Percentiles rank a stretch among this genome's conserved stretches.
Evolutionary conservation across 192 early-diverging fungal species (phyloP).

Genomic region (Entomortierella parvispora): DNA sequence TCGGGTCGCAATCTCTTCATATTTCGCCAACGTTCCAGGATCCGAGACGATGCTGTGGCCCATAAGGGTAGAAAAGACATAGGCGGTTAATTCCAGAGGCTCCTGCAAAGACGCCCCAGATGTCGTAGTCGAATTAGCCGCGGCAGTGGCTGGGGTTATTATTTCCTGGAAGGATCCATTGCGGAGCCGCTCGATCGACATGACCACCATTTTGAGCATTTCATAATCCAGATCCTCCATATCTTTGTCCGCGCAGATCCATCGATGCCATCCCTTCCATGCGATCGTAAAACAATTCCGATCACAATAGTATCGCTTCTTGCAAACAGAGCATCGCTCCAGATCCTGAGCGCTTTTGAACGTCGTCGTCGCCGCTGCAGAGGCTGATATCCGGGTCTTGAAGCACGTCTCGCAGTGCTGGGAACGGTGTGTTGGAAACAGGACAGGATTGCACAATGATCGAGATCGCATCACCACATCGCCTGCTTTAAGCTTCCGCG

Average conservation of each 20-base stretch:
- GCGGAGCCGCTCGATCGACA: slow-evolving; percentile 52
- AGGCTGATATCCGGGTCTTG: neutral
- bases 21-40: slow-evolving; percentile 26
- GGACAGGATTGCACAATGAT: slow-evolving; percentile 42
- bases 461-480: slow-evolving; percentile 53
- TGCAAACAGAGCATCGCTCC: slow-evolving; percentile 49
- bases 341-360: slow-evolving; percentile 1
- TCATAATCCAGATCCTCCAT: slow-evolving; percentile 51
- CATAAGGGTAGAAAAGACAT: slow-evolving; percentile 57
- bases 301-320: slow-evolving; percentile 43
- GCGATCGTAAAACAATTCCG: slow-evolving; percentile 37
- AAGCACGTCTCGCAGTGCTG: slow-evolving; percentile 31
- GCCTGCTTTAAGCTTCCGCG: slow-evolving; percentile 33
- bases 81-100: slow-evolving; percentile 26
- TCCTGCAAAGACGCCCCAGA: slow-evolving; percentile 10
- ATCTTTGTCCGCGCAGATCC: slow-evolving; percentile 38
- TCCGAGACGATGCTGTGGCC: slow-evolving; percentile 48
- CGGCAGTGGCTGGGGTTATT: no score
- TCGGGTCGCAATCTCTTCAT: slow-evolving; percentile 30
- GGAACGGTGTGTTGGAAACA: slow-evolving; percentile 48
- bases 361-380: neutral
- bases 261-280: slow-evolving; percentile 50
- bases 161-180: slow-evolving; percentile 29
- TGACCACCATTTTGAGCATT: slow-evolving; percentile 59
- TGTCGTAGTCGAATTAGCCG: no score